Evolutionary conservation across 148 eudicot species (phyloP), one percentile per base, ranked within the genome.

Genomic region (Agrostemma githago): DNA sequence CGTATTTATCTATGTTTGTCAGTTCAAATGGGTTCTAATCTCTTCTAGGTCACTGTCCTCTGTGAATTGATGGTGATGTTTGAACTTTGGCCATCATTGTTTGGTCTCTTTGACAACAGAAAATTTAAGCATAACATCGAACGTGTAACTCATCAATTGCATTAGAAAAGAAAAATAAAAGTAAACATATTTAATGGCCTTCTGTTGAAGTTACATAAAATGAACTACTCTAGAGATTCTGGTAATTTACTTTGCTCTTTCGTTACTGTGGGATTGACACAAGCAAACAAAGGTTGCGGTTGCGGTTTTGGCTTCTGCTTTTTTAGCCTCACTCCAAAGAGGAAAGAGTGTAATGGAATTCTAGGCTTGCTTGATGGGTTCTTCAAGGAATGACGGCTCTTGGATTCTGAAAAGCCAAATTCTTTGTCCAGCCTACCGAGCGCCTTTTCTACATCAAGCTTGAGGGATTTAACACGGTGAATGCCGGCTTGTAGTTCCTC

Each of bases 271-370:
- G 90, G 85, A 75, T 57, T 87, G 68, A 88, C 81, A 80, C 92
- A 87, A 10, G 81, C 78, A 74, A 88, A 83, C n/a, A 90, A 42
- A 59, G 94, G 84, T 42, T 77, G 79, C 38, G 80, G 80, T 44
- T 68, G 78, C 34, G 72, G 51, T 68, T 70, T 68, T 72, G 21
- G 72, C 61, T 73, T 84, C 65, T 80, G 88, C 82, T 84, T 90
- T 83, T 70, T 89, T 46, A 89, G 72, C 84, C 84, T 87, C 53
- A 80, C 87, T 19, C 96, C 95, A 65, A 90, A 92, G 73, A 92
- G 76, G 79, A 92, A 88, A 41, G 92, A 80, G 62, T 82, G 84
- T 65, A 92, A 80, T 5, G 96, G 97, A 21, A 90, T 80, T 72
- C 80, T 80, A 16, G 86, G 82, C 71, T 81, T 84, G 68, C 70